These are phyloP conservation scores for Kluyveromyces marxianus DNA, from an alignment of 1,139 yeast genomes.

Conservation along the genomic window DNA sequence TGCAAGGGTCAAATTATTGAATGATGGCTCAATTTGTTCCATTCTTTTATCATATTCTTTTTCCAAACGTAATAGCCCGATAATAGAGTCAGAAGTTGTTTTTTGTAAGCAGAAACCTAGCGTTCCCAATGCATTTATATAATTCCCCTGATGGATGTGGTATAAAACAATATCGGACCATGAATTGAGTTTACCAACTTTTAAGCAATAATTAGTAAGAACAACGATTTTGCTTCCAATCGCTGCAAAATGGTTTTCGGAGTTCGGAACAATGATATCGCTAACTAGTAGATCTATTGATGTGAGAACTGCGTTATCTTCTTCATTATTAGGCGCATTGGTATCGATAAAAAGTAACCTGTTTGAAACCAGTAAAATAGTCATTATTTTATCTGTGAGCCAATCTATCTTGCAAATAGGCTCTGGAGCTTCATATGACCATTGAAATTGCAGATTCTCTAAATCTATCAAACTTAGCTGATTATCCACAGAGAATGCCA, in stretches of 20 bases:
- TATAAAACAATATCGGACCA: slow-evolving; percentile 28
- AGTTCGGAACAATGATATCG: slow-evolving; percentile 33
- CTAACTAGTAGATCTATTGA: slow-evolving; percentile 40
- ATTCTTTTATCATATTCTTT: slow-evolving; percentile 38
- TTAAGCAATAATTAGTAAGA: slow-evolving; percentile 22
- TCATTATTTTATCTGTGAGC: slow-evolving; percentile 46
- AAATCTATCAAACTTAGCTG: slow-evolving; percentile 1
- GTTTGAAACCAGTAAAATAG: slow-evolving; percentile 44
- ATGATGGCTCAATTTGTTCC: slow-evolving; percentile 43
- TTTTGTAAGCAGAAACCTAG: slow-evolving; percentile 43
- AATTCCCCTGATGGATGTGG: slow-evolving; percentile 26
- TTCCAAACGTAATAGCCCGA: slow-evolving; percentile 14
- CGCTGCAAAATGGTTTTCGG: slow-evolving; percentile 32
- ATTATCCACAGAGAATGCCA: slow-evolving; percentile 14
- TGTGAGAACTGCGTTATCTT: slow-evolving; percentile 24
- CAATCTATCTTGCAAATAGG: slow-evolving; percentile 51
- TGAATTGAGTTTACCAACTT: slow-evolving; percentile 22
- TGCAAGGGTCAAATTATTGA: slow-evolving; percentile 41
- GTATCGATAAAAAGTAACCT: slow-evolving; percentile 38
- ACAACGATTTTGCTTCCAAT: slow-evolving; percentile 15
- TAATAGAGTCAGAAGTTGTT: slow-evolving; percentile 16
- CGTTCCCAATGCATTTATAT: slow-evolving; percentile 34
- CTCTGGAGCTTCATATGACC: slow-evolving; percentile 38
- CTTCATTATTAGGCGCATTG: neutral
- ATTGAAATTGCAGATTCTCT: slow-evolving; percentile 17